Evolutionary conservation across 1,139 yeast genomes (phyloP).

Genomic region (Kodamaea derodonti): DNA sequence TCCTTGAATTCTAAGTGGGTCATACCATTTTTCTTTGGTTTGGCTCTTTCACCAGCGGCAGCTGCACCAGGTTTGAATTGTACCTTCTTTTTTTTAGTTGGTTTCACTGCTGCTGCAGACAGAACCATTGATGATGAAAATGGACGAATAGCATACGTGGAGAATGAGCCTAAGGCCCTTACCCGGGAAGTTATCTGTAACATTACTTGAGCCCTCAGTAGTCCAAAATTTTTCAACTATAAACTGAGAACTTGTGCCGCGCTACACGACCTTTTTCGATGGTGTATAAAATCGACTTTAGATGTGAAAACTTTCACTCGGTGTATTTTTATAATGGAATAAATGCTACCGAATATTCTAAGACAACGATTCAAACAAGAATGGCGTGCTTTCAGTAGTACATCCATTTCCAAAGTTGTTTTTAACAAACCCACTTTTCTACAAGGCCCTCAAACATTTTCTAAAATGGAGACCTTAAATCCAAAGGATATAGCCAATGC

Average conservation of each 20-base stretch:
- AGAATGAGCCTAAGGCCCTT: too few species aligned
- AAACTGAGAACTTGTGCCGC: too few species aligned
- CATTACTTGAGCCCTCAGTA: too few species aligned
- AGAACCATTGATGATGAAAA: conserved; percentile 5
- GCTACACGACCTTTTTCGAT: neutral
- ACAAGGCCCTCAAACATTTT: conserved; percentile 7
- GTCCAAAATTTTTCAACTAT: too few species aligned
- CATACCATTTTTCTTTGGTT: conserved; percentile 40
- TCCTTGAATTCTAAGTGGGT: conserved; percentile 40
- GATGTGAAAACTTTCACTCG: neutral
- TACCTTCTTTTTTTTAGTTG: conserved; percentile 12
- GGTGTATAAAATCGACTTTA: neutral
- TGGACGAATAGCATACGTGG: conserved; percentile 3
- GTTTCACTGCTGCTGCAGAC: conserved; percentile 7
- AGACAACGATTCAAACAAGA: too few species aligned
- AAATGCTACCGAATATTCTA: neutral
- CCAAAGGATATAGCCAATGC: conserved; percentile 15
- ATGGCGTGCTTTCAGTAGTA: neutral
- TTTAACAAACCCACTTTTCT: conserved; percentile 3
- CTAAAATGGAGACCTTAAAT: conserved; percentile 7
- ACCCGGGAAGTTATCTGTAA: too few species aligned
- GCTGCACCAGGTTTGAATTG: conserved; percentile 10
- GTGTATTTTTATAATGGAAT: neutral
- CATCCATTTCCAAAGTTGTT: neutral
- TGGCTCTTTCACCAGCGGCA: conserved; percentile 10